phyloP scores from a whole-genome alignment of 1,284 basidiomycete genomes.

The Rhodotorula sp. region DNA sequence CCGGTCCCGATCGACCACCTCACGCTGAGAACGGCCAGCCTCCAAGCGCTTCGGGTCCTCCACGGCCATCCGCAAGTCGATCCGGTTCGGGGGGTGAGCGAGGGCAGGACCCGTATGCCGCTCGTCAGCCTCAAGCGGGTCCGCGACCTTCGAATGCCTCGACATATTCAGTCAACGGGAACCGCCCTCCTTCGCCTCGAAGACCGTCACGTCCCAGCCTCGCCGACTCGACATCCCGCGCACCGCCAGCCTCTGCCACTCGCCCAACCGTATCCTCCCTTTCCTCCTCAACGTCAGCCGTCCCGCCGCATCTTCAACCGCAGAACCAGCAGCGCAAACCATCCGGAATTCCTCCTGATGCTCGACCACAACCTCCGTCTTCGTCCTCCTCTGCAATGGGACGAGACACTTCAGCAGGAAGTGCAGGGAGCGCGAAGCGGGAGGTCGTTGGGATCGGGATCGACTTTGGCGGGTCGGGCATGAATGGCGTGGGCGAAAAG shows the following conservation, averaged over 20 bases:
- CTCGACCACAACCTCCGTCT: background rate
- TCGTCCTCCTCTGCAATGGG: background rate
- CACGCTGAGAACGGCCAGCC: conserved; percentile 7
- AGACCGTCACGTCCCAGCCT: background rate
- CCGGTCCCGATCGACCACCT: background rate
- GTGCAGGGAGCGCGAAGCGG: background rate
- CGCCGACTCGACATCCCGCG: background rate
- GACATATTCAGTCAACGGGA: background rate
- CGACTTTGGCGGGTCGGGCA: conserved; percentile 11
- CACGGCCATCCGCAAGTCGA: conserved; percentile 3
- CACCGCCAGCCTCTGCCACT: background rate
- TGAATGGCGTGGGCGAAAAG: background rate
- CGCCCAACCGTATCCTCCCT: background rate
- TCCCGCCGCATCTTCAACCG: background rate
- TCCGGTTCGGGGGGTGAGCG: background rate
- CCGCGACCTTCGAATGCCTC: conserved; percentile 5
- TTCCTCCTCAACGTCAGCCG: background rate
- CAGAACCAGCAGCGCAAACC: background rate
- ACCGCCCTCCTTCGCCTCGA: background rate
- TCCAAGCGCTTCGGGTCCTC: conserved; percentile 2
- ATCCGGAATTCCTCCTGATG: conserved; percentile 1
- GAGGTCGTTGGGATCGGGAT: conserved; percentile 22
- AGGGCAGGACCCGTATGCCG: background rate
- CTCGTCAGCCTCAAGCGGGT: background rate
- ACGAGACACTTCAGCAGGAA: background rate